Evolutionary conservation across 2,329 filamentous ascomycete species (phyloP).

Genomic region (Aspergillus sp.): DNA sequence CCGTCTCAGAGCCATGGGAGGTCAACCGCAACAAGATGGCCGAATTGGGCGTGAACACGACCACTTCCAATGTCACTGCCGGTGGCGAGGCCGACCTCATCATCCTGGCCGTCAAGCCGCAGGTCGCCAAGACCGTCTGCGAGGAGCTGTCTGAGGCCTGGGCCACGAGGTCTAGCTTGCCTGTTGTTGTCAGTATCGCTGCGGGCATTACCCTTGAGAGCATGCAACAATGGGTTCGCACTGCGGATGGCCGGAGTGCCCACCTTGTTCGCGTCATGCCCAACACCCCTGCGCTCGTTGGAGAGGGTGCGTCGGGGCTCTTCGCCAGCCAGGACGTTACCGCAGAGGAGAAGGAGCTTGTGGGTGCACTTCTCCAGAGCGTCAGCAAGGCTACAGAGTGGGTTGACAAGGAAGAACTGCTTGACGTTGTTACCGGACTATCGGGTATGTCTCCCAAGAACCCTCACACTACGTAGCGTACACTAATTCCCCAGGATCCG

Average conservation of each 20-base stretch:
- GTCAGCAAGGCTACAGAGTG: slow-evolving; percentile 37
- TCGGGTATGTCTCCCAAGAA: slow-evolving; percentile 27
- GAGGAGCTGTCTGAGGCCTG: slow-evolving; percentile 31
- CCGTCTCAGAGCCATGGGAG: slow-evolving; percentile 37
- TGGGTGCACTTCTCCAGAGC: slow-evolving; percentile 28
- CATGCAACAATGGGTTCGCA: slow-evolving; percentile 30
- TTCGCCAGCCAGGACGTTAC: slow-evolving; percentile 29
- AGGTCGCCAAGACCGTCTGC: slow-evolving; percentile 33
- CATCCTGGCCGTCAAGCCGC: slow-evolving; percentile 37
- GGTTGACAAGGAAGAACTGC: slow-evolving; percentile 34
- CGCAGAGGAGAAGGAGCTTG: slow-evolving; percentile 30
- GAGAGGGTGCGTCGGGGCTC: slow-evolving; percentile 33
- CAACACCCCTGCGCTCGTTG: slow-evolving; percentile 35
- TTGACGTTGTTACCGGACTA: slow-evolving; percentile 38
- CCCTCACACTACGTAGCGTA: not conserved
- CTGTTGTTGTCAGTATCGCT: slow-evolving; percentile 35
- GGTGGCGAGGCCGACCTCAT: slow-evolving; percentile 30
- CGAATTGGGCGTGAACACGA: slow-evolving; percentile 29
- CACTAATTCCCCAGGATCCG: slow-evolving; percentile 26
- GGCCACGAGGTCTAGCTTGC: slow-evolving; percentile 24
- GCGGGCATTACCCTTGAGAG: slow-evolving; percentile 35
- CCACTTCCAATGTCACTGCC: slow-evolving; percentile 30
- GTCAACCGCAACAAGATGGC: slow-evolving; percentile 37
- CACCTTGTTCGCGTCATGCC: slow-evolving; percentile 39
- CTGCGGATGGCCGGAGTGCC: slow-evolving; percentile 22